A percentile compares a stretch with the other conserved stretches of the same genome.
Conservation (phyloP, 2,329 filamentous ascomycete genomes). For the Fusarium gaditjirri region DNA sequence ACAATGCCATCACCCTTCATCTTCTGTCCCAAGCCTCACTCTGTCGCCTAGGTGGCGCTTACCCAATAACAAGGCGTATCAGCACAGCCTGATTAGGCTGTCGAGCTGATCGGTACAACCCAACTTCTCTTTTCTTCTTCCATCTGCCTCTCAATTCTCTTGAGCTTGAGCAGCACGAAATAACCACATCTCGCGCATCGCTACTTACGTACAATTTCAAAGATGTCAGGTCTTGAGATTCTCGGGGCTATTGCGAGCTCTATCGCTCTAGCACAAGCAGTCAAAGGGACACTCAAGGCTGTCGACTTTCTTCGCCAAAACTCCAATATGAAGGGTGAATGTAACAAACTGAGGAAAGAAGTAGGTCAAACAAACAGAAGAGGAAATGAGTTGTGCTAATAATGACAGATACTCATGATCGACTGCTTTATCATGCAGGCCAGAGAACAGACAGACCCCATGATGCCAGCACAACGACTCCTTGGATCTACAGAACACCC, state of each 20-base stretch:
- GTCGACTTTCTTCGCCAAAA: slow-evolving; percentile 12
- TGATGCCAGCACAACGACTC: neutral
- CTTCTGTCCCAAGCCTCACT: neutral
- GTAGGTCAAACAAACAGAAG: neutral
- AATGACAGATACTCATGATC: slow-evolving; percentile 3
- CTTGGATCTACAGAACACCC: neutral
- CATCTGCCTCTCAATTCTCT: rapidly evolving
- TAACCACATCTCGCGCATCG: neutral
- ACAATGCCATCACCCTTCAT: neutral
- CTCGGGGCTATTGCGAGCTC: slow-evolving; percentile 25
- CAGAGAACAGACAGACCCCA: neutral
- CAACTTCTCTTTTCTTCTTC: neutral
- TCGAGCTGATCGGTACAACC: neutral
- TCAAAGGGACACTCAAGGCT: slow-evolving; percentile 14
- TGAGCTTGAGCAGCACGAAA: neutral
- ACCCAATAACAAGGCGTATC: neutral
- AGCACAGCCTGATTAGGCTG: slow-evolving; percentile 15
- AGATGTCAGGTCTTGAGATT: slow-evolving; percentile 26
- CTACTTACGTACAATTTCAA: neutral
- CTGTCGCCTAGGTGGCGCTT: neutral
- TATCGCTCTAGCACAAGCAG: slow-evolving; percentile 11
- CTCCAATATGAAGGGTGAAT: neutral
- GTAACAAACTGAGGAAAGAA: neutral
- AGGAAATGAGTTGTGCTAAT: neutral
- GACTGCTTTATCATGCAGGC: slow-evolving; percentile 12